Evolutionary conservation across 345 rosid species (phyloP).

Genomic region (Populus pruinosa): DNA sequence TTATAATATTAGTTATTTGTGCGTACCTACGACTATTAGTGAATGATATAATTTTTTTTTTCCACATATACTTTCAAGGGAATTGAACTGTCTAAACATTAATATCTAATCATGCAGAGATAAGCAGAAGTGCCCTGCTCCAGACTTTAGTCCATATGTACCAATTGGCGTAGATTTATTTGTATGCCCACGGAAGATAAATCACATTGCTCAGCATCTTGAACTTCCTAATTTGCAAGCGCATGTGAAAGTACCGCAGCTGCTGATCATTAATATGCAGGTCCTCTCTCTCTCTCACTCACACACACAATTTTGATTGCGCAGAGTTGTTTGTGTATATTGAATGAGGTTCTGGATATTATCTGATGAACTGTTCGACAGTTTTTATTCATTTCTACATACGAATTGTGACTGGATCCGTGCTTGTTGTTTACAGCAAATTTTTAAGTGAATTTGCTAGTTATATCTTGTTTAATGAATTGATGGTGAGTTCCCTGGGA

Average conservation of each 20-base stretch:
- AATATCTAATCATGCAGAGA: conserved; percentile 46
- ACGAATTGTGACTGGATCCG: no score
- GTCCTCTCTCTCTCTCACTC: conserved; percentile 19
- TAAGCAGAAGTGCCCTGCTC: conserved; percentile 61
- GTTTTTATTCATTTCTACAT: no score
- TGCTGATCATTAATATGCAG: conserved; percentile 73
- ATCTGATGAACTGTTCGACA: no score
- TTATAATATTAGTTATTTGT: not conserved
- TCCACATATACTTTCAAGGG: not conserved
- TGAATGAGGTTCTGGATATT: no score
- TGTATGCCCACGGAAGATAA: conserved; percentile 55
- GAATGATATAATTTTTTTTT: not conserved
- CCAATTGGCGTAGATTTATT: conserved; percentile 74
- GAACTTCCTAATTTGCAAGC: conserved; percentile 56
- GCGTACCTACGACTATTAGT: not conserved
- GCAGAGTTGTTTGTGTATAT: not conserved
- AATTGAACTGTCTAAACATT: not conserved
- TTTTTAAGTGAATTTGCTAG: no score
- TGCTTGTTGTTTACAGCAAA: no score
- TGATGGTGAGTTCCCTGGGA: no score
- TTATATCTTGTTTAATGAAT: no score
- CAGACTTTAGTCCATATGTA: conserved; percentile 51
- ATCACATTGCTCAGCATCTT: conserved; percentile 74
- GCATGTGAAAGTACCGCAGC: conserved; percentile 42
- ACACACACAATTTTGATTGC: not conserved